Conservation (phyloP, 2,329 filamentous ascomycete genomes). For the Aspergillus fumigatus region DNA sequence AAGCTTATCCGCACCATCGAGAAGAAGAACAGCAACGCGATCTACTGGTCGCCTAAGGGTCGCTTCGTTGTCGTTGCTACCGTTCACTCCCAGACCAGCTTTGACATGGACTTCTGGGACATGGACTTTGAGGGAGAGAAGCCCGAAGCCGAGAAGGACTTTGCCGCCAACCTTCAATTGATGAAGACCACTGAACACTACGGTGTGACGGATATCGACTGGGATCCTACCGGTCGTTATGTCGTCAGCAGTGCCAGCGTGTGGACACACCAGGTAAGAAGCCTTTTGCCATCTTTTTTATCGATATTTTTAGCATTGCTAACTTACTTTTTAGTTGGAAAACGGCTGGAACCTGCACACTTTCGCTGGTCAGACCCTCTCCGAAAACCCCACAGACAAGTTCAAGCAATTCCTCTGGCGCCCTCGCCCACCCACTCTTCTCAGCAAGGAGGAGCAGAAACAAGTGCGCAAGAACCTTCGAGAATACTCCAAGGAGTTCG, state of each 20-base stretch:
- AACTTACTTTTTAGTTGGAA: constrained; percentile 68
- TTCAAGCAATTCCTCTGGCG: constrained; percentile 98
- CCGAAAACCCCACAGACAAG: constrained; percentile 88
- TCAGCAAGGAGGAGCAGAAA: constrained; percentile 96
- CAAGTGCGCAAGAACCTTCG: constrained; percentile 95
- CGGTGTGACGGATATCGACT: constrained; percentile 94
- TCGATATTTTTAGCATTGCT: constrained; percentile 6
- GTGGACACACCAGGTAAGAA: constrained; percentile 90
- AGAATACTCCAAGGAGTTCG: constrained; percentile 91
- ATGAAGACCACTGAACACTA: constrained; percentile 96
- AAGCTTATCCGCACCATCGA: constrained; percentile 91
- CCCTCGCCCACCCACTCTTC: constrained; percentile 82
- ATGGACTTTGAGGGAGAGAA: constrained; percentile 98
- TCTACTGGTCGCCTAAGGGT: constrained; percentile 97
- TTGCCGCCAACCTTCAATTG: constrained; percentile 89
- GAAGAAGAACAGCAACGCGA: constrained; percentile 99
- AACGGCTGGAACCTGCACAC: constrained; percentile 98
- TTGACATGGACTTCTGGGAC: constrained; percentile 96
- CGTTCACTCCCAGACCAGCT: constrained; percentile 86
- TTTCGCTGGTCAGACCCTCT: constrained; percentile 83
- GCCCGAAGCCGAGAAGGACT: constrained; percentile 85
- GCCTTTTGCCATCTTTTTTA: not conserved
- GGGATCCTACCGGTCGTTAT: constrained; percentile 94
- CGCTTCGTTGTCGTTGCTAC: constrained; percentile 94
- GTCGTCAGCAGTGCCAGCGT: constrained; percentile 88